Base-by-base conservation (phyloP, 768 basidiomycete species). In the Suillus spraguei region DNA sequence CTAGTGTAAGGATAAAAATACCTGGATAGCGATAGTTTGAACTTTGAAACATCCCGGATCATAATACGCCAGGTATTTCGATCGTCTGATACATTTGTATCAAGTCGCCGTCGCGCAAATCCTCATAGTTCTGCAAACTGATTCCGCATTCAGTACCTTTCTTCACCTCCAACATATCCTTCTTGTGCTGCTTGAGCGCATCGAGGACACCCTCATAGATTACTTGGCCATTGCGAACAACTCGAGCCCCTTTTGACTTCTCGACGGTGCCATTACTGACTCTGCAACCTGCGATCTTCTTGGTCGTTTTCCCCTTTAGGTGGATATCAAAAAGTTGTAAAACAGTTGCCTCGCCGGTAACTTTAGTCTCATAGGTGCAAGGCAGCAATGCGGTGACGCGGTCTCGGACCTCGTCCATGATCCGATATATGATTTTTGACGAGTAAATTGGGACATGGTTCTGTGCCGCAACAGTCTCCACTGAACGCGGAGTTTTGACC, bases 131-230 rank as follows among this genome's bases (percentile, higher is more conserved):
- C 36, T 84, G 83, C 59, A 99, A 77, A 66, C 86, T 86, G 63
- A 99, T 80, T 9, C 97, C 97, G 71, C 95, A 99, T 74, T 99
- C 97, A 41, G 85, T 85, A 39, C 95, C 97, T 74, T 97, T 97
- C 58, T 89, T 84, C 38, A 91, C 86, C 73, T 98, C 94, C 13
- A 77, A 83, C 22, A 97, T 88, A 66, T 99, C 96, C 72, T 90
- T 91, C 78, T 95, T 97, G 67, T 91, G 77, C 61, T 95, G 92
- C 69, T 87, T 90, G 73, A 99, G 80, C 1, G 95, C 93, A 55
- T 91, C 88, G 67, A 99, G 76, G 3, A 80, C 67, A 89, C 89
- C 88, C 75, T 93, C 87, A 73, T 88, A 81, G 32, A 97, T 71
- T 33, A 80, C 76, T 63, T 82, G 74, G 6, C 89, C 88, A 61